These are phyloP conservation scores for Barbatosphaeria neglecta DNA, from an alignment of 495 filamentous ascomycete genomes.

Conservation along the genomic window DNA sequence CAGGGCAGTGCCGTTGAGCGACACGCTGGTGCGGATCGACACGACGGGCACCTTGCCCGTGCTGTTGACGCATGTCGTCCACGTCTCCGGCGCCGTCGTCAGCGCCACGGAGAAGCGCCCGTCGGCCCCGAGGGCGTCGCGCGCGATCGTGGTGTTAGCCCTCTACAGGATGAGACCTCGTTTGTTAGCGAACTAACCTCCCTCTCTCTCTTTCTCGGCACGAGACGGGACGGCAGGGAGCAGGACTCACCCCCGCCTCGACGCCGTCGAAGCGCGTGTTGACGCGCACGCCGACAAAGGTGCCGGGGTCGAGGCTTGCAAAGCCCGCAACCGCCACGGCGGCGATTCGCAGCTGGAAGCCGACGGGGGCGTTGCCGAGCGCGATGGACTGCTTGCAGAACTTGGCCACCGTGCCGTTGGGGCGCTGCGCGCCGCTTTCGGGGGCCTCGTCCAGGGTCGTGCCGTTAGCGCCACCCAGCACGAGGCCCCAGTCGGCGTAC, in stretches of 20 bases:
- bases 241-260: constrained; percentile 7
- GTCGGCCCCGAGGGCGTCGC: constrained; percentile 2
- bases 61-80: constrained; percentile 9
- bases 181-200: no score
- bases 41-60: constrained; percentile 7
- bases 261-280: constrained; percentile 8
- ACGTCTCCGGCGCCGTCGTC: constrained; percentile 7
- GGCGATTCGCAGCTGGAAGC: constrained; percentile 10
- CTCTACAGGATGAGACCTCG: no score
- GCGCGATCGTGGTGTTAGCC: constrained; percentile 1
- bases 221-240: neutral
- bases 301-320: constrained; percentile 8
- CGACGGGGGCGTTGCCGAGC: constrained; percentile 9
- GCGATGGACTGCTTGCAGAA: constrained; percentile 12
- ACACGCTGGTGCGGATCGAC: constrained; percentile 7
- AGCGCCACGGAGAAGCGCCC: constrained; percentile 7
- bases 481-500: constrained; percentile 11
- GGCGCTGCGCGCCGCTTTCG: neutral
- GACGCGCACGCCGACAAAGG: constrained; percentile 4
- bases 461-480: constrained; percentile 1
- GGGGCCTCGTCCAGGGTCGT: neutral
- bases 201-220: no score
- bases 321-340: constrained; percentile 8
- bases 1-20: constrained; percentile 3
- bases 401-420: constrained; percentile 2